Evolutionary conservation across 176 grass and related monocot genomes (phyloP), one percentile per base, ranked within the genome.

Genomic region (Tillandsia leiboldiana): DNA sequence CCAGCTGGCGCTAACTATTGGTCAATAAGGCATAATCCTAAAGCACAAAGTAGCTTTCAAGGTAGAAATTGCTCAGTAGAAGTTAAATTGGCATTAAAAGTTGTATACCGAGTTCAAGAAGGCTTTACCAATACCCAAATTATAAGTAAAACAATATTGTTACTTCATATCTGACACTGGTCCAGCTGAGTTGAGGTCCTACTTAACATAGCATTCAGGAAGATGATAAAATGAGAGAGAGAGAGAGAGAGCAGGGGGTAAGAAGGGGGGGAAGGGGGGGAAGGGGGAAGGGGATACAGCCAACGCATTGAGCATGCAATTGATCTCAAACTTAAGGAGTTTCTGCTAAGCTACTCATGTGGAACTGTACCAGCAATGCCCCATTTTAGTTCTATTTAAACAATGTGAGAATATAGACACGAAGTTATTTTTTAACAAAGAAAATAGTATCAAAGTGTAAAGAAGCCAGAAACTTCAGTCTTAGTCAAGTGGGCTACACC

Each of bases 131-230:
- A 42, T 42, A 42, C 33, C 33, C 33, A 42, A 42, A 42, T 42
- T 42, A 42, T 42, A 42, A 42, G 33, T 63, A 63, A 24, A 17
- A 63, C 18, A 26, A 17, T 22, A 63, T 63, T 10, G 17, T 26
- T 24, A 26, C 17, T 23, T 63, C 58, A 63, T 26, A 26, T n/a
- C 58, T 59, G 56, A 61, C 22, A 63, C 10, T 3, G 3, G 23
- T 42, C 33, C 33, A 42, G 33, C 33, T 42, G 3, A 5, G 5
- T 42, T 42, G 33, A 42, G 33, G 33, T 42, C 33, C 33, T 42
- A 42, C 33, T 42, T 42, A 42, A 42, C 33, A 51, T n/a, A 74
- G 64, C 10, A 74, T 24, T 65, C 15, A 64, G 51, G 26, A 74
- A 49, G 28, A 63, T 50, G 65, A 53, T 67, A 24, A 15, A 42